Percentiles rank a stretch among this genome's conserved stretches.
These are phyloP conservation scores for Yamadazyma aaseri DNA, from an alignment of 1,139 yeast genomes.

Conservation along the genomic window DNA sequence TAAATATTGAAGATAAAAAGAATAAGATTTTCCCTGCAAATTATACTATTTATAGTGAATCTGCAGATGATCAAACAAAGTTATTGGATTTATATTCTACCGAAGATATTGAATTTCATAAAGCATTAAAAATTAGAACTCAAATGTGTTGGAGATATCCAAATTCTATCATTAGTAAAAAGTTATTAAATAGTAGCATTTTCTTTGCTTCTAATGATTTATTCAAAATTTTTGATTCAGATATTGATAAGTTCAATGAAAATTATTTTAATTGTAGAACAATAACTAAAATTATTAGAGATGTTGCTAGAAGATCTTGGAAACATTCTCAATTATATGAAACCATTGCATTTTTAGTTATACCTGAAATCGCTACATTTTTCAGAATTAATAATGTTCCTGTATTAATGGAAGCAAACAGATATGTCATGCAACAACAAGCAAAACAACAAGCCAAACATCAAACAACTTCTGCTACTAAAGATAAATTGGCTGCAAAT, in stretches of 20 bases:
- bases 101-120: conserved; percentile 63
- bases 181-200: conserved; percentile 72
- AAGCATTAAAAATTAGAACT: conserved; percentile 73
- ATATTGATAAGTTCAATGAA: conserved; percentile 35
- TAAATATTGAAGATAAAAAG: conserved; percentile 79
- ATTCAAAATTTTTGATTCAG: conserved; percentile 32
- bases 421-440: conserved; percentile 63
- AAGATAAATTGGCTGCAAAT: conserved; percentile 67
- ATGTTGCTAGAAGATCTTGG: conserved; percentile 91
- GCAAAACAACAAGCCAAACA: conserved; percentile 38
- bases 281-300: conserved; percentile 72
- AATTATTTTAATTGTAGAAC: conserved; percentile 45
- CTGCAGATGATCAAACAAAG: conserved; percentile 50
- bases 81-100: conserved; percentile 71
- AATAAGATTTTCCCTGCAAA: conserved; percentile 48
- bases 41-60: conserved; percentile 42
- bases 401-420: conserved; percentile 88
- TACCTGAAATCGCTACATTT: conserved; percentile 68
- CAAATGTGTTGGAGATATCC: conserved; percentile 92
- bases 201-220: conserved; percentile 68
- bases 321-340: conserved; percentile 61
- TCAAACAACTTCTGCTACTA: conserved; percentile 20
- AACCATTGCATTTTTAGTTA: conserved; percentile 59
- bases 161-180: conserved; percentile 70
- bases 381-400: conserved; percentile 75